Percentiles rank a stretch among this genome's conserved stretches.
Evolutionary conservation across 2,329 filamentous ascomycete genomes (phyloP).

Genomic region (Aspergillus ruber): DNA sequence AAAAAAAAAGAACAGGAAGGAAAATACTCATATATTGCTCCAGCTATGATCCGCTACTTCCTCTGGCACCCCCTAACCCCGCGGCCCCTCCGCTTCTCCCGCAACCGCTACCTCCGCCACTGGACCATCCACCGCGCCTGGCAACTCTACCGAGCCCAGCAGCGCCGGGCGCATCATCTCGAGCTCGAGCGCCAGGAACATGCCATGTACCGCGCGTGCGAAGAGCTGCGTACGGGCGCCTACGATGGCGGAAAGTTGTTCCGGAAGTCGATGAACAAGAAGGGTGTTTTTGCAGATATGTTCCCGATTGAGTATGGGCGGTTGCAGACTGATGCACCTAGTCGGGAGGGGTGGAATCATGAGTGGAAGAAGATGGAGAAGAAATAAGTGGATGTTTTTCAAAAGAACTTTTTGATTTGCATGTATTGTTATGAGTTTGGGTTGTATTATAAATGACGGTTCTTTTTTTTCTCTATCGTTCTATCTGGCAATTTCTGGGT

Average conservation of each 20-base stretch:
- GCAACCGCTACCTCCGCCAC: conserved; percentile 81
- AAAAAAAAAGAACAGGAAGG: conserved; percentile 12
- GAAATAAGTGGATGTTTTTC: conserved; percentile 7
- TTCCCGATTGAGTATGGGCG: conserved; percentile 83
- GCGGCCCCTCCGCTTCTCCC: conserved; percentile 78
- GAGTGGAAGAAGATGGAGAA: conserved; percentile 64
- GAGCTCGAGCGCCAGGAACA: conserved; percentile 76
- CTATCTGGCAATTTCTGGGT: background rate
- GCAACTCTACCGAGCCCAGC: conserved; percentile 69
- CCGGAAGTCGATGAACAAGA: conserved; percentile 84
- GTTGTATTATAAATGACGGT: background rate
- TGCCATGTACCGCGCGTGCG: conserved; percentile 76
- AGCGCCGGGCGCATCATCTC: conserved; percentile 56
- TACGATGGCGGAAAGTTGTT: conserved; percentile 60
- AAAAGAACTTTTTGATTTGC: background rate
- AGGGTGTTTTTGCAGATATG: conserved; percentile 66
- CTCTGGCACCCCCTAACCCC: conserved; percentile 63
- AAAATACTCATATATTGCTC: conserved; percentile 5
- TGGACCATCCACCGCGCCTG: conserved; percentile 99
- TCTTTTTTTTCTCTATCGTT: background rate
- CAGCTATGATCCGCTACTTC: conserved; percentile 63
- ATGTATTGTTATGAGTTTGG: background rate
- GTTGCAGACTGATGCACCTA: conserved; percentile 71
- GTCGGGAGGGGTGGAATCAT: conserved; percentile 80
- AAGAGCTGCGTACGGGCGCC: conserved; percentile 61